Base-by-base conservation (phyloP, 495 filamentous ascomycete genomes). In the Baudoinia panamericana region DNA sequence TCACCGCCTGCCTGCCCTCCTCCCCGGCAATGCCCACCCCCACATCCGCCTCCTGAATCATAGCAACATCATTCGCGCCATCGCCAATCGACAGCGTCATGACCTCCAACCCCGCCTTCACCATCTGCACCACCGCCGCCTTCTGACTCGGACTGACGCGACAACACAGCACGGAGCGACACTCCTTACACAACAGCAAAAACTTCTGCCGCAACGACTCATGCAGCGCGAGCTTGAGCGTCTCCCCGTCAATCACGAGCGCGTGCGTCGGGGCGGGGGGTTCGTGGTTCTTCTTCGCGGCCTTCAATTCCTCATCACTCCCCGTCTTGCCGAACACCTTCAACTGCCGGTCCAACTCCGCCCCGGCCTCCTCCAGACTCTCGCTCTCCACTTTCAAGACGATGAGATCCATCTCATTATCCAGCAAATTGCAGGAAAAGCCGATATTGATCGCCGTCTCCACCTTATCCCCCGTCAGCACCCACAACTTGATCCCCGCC, bases 401-500 rank as follows among this genome's bases (percentile, higher is more conserved):
- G 50, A 99, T 82, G 31, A 99, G 66, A 48, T 99, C 90, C 92
- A 99, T 94, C 46, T 90, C 79, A 59, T 95, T 99, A 62, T 87
- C 81, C 30, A 99, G 71, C 25, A 99, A 72, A 45, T 99, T 99
- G 69, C 92, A 96, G 10, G 92, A 96, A 62, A 96, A 99, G 16
- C 92, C 92, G 59, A 99, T 99, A 61, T 99, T 99, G 72, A 99
- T 96, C 29, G 92, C 92, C 33, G 92, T 99, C 61, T 96, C 92
- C 33, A 96, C 88, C 63, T 95, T 99, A 66, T 99, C 92, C 40
- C 92, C 92, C 23, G 92, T 99, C 31, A 99, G 65, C 41, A 99
- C 92, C 92, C 92, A 99, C n/a, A 99, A 73, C 57, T 99, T 99
- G 62, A 99, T 95, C 45, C 92, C 92, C 35, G 92, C 92, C 43